Evolutionary conservation across 2,329 filamentous ascomycete genomes (phyloP).

Genomic region (Fusarium zealandicum): DNA sequence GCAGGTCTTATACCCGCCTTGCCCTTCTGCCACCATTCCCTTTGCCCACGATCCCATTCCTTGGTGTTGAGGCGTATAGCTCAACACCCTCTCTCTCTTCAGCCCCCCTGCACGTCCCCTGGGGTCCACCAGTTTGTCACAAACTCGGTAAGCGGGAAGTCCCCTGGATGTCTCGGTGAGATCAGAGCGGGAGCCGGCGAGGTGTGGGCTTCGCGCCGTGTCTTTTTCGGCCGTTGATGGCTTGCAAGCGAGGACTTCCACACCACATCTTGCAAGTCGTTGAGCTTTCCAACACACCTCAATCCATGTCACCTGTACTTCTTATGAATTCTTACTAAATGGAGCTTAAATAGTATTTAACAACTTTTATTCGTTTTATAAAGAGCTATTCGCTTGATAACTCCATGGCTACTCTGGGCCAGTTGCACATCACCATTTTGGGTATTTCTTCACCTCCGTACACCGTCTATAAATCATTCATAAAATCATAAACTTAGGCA

Average conservation of each 20-base stretch:
- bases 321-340: neutral
- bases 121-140: slow-evolving; percentile 6
- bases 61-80: slow-evolving; percentile 15
- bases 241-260: neutral
- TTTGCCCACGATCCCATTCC: neutral
- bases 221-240: neutral
- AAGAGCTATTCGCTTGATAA: slow-evolving; percentile 4
- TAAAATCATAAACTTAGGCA: slow-evolving; percentile 13
- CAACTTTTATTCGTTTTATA: neutral
- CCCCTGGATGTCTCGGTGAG: neutral
- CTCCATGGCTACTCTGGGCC: neutral
- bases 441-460: slow-evolving; percentile 32
- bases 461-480: slow-evolving; percentile 6
- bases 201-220: neutral
- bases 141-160: slow-evolving; percentile 2
- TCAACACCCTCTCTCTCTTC: neutral
- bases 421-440: slow-evolving; percentile 10
- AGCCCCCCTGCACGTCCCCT: neutral
- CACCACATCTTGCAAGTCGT: neutral
- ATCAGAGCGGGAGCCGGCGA: neutral
- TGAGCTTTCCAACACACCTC: neutral
- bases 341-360: neutral
- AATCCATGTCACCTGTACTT: no score
- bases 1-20: neutral
- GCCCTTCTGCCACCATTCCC: neutral